Conservation (phyloP, 2,329 filamentous ascomycete genomes). For the Stemphylium beticola region DNA sequence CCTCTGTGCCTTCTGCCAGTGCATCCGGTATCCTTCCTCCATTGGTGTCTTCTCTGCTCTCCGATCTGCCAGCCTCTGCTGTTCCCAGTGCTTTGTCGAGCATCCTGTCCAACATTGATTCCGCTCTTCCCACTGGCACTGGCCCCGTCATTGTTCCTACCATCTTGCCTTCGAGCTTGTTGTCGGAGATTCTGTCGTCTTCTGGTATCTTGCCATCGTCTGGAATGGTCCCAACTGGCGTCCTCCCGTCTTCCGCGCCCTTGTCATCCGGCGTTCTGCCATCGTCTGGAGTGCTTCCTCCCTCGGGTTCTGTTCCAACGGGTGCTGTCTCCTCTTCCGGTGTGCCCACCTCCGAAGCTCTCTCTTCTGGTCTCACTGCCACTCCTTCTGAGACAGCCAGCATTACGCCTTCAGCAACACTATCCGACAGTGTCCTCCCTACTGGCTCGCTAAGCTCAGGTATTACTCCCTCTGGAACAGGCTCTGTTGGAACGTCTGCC, state of each 20-base stretch:
- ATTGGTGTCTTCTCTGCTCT: constrained; percentile 22
- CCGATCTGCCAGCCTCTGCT: constrained; percentile 24
- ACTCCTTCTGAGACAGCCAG: constrained; percentile 16
- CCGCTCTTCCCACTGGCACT: constrained; percentile 22
- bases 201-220: constrained; percentile 10
- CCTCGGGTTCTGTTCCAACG: constrained; percentile 14
- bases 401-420: constrained; percentile 5
- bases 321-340: constrained; percentile 17
- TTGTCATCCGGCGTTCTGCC: not conserved
- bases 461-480: constrained; percentile 15
- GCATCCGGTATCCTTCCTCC: constrained; percentile 25
- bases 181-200: constrained; percentile 15
- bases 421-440: not conserved
- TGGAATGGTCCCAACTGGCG: constrained; percentile 1
- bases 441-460: constrained; percentile 2
- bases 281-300: constrained; percentile 8
- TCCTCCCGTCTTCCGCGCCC: constrained; percentile 1
- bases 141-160: constrained; percentile 15
- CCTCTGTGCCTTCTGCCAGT: constrained; percentile 18
- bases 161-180: constrained; percentile 13
- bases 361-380: constrained; percentile 8
- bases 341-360: constrained; percentile 11
- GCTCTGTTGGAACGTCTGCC: constrained; percentile 13
- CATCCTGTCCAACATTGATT: constrained; percentile 22
- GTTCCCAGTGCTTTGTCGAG: constrained; percentile 15